Evolutionary conservation across 2,329 filamentous ascomycete genomes (phyloP), one percentile per base, ranked within the genome.

Genomic region (Exophiala sp.): DNA sequence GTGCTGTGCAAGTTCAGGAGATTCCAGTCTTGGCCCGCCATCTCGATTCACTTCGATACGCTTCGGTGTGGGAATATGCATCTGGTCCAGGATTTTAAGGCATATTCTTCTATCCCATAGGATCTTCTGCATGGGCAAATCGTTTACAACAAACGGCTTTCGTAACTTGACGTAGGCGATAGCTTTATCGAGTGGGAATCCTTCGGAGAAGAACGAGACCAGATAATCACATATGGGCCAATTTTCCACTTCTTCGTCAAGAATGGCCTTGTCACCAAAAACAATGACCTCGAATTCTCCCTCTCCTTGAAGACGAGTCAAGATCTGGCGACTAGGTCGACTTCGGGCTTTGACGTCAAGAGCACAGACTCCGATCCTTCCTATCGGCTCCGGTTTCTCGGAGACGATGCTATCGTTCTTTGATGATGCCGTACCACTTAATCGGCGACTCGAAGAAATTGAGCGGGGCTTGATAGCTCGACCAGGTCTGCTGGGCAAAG

Each of bases 141-240:
- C 92, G 68, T 99, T 99, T 67, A 99, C 91, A 68, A 92, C 96
- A 65, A 96, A 97, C 0, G 94, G 94, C 68, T 95, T 95, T 52
- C 94, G 85, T 9, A 95, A 82, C 66, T 91, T 90, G 58, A 91
- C 89, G 70, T 99, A 99, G 33, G 91, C 89, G 64, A 99, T 95
- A 4, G 95, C 94, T 69, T 99, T 99, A 62, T 97, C 91, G 43
- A 99, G 75, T 0, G 94, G 94, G 63, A 99, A 99, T 0, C 94
- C 94, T 69, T 96, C 92, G 0, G 92, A 97, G 72, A 97, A 99
- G 74, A 99, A 99, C 2, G 91, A 96, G 66, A 99, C 96, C 52
- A 99, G 75, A 66, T 95, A 99, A 73, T 99, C 94, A 71, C 90
- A 95, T 50, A 95, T 84, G 14, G 91, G 91, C 91, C 91, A 96